Evolutionary conservation across 805 yeast species (phyloP), one percentile per base, ranked within the genome.

Genomic region (Ogataea minuta): DNA sequence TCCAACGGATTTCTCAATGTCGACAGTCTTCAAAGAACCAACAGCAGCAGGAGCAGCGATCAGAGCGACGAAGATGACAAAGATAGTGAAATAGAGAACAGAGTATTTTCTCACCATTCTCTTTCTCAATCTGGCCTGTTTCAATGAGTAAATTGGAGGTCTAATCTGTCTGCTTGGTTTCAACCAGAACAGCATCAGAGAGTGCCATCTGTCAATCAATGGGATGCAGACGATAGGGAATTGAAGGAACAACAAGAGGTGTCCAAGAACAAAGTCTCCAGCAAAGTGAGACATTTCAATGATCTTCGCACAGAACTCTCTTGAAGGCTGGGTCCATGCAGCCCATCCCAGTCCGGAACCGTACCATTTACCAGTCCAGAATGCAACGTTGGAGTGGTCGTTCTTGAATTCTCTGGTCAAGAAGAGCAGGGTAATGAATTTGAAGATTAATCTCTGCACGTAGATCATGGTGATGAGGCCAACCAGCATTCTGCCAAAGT

Each of bases 361-460:
- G 65, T 90, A 89, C 99, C 99, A 93, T 68, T 89, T 90, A 76
- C 99, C 99, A 43, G 96, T 86, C 99, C 99, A 93, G 95, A 95
- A 93, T 20, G 99, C 98, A 54, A 95, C 84, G 71, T 93, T 93
- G 25, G 98, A 74, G 60, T 82, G 87, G 68, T 91, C 97, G 56
- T 85, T 86, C 81, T 88, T 88, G 74, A 89, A 89, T 71, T 93
- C 99, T 73, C 99, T 81, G 37, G 97, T 87, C 60, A 95, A 72
- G 66, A 81, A 70, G 51, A 79, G 66, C 37, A 83, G 70, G 9
- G 95, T 86, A 73, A 93, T 72, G 55, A 83, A 62, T 73, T 89
- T 89, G 77, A 91, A 85, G 52, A 93, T 63, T 37, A 84, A 67
- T 70, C 97, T 81, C 74, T 95, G 96, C 57, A 86, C 71, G 67